Percentiles rank a stretch among this genome's conserved stretches.
Conservation (phyloP, 2,329 filamentous ascomycete species). For the Penicillium polonicum region DNA sequence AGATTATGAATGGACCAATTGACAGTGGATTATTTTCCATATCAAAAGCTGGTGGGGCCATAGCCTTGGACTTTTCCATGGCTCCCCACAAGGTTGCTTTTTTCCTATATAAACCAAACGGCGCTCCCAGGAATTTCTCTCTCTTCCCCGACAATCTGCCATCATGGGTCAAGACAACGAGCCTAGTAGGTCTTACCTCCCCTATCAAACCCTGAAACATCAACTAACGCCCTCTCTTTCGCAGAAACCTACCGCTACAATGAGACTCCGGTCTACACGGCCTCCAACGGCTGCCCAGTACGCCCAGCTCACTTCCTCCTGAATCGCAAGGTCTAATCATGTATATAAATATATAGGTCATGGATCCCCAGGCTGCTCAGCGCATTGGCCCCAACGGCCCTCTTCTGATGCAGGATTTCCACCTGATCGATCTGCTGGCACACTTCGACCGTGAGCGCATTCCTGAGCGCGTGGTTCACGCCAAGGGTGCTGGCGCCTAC, state of each 20-base stretch:
- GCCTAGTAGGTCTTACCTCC: slow-evolving; percentile 25
- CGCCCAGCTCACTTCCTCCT: neutral
- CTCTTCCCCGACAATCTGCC: slow-evolving; percentile 6
- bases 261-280: slow-evolving; percentile 59
- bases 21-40: neutral
- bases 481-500: slow-evolving; percentile 44
- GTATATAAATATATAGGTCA: slow-evolving; percentile 37
- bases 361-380: slow-evolving; percentile 54
- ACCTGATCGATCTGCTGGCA: slow-evolving; percentile 61
- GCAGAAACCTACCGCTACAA: slow-evolving; percentile 52
- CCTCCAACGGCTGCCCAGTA: slow-evolving; percentile 58
- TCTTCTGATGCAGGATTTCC: slow-evolving; percentile 63
- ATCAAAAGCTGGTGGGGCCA: slow-evolving; percentile 4
- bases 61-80: neutral
- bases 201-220: neutral
- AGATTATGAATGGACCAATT: slow-evolving; percentile 8
- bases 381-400: slow-evolving; percentile 58
- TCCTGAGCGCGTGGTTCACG: slow-evolving; percentile 45
- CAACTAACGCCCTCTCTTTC: neutral
- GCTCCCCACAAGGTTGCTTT: neutral
- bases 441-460: slow-evolving; percentile 45
- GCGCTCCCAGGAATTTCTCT: neutral
- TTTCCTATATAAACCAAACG: neutral
- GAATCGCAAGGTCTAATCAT: slow-evolving; percentile 6
- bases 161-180: slow-evolving; percentile 41